Evolutionary conservation across 129 eudicot species (phyloP).

Genomic region (Centrapalus pauciflorus): DNA sequence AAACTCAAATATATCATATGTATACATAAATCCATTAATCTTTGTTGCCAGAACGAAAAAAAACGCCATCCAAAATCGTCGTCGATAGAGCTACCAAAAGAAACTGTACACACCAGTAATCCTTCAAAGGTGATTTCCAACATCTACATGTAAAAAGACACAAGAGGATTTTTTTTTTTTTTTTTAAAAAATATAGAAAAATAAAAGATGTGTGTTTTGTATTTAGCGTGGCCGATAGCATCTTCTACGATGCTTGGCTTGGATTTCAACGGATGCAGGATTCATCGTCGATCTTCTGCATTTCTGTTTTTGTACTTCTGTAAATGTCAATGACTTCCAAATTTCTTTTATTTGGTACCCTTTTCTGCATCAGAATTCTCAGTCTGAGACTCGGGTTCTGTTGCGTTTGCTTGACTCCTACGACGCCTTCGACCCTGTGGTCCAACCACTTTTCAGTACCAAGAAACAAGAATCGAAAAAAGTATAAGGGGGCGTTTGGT

Average conservation of each 20-base stretch:
- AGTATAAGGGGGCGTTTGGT: no score
- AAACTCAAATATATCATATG: neutral
- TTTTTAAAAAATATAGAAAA: neutral
- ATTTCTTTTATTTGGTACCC: constrained; percentile 25
- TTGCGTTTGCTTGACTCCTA: constrained; percentile 38
- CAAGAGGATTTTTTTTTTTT: no score
- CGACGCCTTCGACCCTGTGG: constrained; percentile 61
- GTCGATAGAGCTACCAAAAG: constrained; percentile 10
- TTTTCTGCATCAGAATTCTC: constrained; percentile 40
- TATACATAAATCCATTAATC: constrained; percentile 20
- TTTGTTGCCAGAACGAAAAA: constrained; percentile 18
- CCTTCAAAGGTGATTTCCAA: constrained; percentile 20
- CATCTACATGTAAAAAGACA: constrained; percentile 26
- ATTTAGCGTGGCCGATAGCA: constrained; percentile 19
- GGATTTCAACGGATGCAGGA: constrained; percentile 18
- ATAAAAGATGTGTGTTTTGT: constrained; percentile 15
- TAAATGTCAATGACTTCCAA: constrained; percentile 2
- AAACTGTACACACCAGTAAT: constrained; percentile 49
- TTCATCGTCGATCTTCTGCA: constrained; percentile 4
- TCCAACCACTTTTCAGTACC: constrained; percentile 8
- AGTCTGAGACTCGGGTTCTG: constrained; percentile 48
- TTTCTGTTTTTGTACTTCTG: constrained; percentile 8
- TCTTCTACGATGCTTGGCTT: neutral
- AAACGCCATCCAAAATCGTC: constrained; percentile 11
- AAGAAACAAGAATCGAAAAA: neutral